Percentiles rank a stretch among this genome's conserved stretches.
Conservation (phyloP, 345 rosid species). For the Lepidium didymum region DNA sequence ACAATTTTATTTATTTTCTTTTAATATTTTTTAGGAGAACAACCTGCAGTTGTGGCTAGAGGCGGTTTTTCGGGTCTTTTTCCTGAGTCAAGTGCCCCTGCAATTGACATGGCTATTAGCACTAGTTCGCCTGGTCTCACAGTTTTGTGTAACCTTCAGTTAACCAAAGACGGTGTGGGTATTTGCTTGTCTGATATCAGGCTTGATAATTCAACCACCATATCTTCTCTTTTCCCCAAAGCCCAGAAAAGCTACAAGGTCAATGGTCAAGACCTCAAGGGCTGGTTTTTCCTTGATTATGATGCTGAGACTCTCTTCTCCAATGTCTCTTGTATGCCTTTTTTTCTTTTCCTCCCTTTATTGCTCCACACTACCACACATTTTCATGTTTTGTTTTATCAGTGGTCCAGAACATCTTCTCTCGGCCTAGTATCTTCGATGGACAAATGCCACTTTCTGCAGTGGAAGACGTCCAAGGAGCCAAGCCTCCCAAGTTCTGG, state of each 20-base stretch:
- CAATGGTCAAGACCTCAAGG: constrained; percentile 48
- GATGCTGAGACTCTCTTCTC: constrained; percentile 24
- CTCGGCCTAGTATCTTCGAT: constrained; percentile 52
- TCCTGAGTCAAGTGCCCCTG: constrained; percentile 55
- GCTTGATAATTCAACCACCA: constrained; percentile 56
- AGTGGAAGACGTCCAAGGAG: constrained; percentile 43
- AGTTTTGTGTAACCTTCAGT: constrained; percentile 59
- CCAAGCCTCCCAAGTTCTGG: constrained; percentile 52
- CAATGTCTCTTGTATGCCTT: constrained; percentile 42
- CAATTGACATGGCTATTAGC: constrained; percentile 33
- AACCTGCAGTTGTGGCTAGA: constrained; percentile 53
- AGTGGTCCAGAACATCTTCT: constrained; percentile 54
- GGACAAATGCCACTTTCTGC: constrained; percentile 30
- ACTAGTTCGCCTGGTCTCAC: constrained; percentile 30
- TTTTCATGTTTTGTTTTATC: constrained; percentile 8
- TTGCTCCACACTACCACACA: not conserved
- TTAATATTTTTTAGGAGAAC: constrained; percentile 41
- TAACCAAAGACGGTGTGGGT: constrained; percentile 61
- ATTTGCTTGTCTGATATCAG: constrained; percentile 51
- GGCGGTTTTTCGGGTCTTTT: constrained; percentile 82
- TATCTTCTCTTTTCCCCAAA: constrained; percentile 31
- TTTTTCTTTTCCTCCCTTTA: not conserved
- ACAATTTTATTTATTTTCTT: too few species aligned
- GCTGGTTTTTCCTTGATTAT: constrained; percentile 64
- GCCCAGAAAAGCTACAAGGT: constrained; percentile 37